Evolutionary conservation across 202 grass and related monocot genomes (phyloP), one percentile per base, ranked within the genome.

Genomic region (Carex sylvatica): DNA sequence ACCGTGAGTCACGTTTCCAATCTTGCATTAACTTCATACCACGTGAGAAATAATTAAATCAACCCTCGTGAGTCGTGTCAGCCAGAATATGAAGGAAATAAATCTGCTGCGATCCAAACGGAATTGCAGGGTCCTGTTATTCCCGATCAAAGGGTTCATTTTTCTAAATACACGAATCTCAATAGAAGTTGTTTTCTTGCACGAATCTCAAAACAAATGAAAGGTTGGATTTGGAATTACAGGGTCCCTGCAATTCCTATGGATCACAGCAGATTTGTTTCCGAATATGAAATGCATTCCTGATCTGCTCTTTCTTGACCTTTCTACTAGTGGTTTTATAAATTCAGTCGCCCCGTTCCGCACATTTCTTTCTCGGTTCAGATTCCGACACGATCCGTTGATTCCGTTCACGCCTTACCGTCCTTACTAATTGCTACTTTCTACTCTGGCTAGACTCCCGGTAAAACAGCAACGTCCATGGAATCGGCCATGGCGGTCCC

Each of bases 401-500:
- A 6, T 5, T 69, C 65, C 16, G 5, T 42, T 9, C 11, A 38
- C 7, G 28, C 19, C 30, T 42, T 38, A 46, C 67, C 28, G 28
- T 28, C 19, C 30, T 44, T 42, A 47, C 68, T 24, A 73, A 26
- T 53, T 30, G 47, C 6, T 31, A 47, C 4, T 18, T 18, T 16
- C 66, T 10, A 19, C 66, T 69, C 35, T 19, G 53, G 31, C 46
- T 15, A 5, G 54, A n/a, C 18, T 30, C 23, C 40, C 16, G 36
- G 20, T 58, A 78, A 65, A 40, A 4, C 19, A 26, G 79, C 9
- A 9, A 3, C 13, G 18, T 54, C 72, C 65, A 98, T 98, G 92
- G 96, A 93, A 60, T 81, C 88, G 23, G 20, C 28, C 80, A 54
- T 75, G 76, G 56, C 83, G 83, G 76, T 84, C 16, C 70, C 96